A percentile compares a stretch with the other conserved stretches of the same genome.
Evolutionary conservation across 2,329 filamentous ascomycete genomes (phyloP).

Genomic region (Hymenoscyphus fructigenus): DNA sequence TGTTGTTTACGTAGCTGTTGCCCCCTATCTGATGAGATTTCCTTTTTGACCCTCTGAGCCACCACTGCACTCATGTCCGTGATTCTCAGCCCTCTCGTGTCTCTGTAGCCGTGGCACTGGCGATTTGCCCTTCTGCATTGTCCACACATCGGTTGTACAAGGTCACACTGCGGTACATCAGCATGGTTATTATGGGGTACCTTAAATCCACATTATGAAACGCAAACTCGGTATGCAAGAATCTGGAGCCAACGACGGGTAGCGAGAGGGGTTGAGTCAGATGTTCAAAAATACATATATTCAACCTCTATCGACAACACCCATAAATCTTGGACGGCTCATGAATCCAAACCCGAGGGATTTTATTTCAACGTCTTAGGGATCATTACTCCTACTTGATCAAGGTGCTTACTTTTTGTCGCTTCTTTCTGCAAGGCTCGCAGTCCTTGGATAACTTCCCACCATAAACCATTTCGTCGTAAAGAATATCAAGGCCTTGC

Average conservation of each 20-base stretch:
- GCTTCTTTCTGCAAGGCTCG: constrained; percentile 9
- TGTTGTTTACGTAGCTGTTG: background rate
- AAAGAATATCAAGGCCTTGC: background rate
- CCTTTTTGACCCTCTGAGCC: constrained; percentile 3
- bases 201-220: background rate
- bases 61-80: constrained; percentile 10
- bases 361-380: background rate
- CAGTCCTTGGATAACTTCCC: constrained; percentile 16
- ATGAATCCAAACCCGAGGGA: background rate
- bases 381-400: background rate
- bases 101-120: constrained; percentile 13
- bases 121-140: constrained; percentile 9
- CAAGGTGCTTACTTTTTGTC: constrained; percentile 5
- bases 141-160: constrained; percentile 10
- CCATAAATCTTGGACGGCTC: background rate
- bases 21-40: background rate
- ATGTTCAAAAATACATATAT: background rate
- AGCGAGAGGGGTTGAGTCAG: background rate
- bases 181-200: background rate
- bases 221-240: background rate
- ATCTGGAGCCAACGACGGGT: background rate
- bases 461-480: constrained; percentile 12
- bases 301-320: background rate
- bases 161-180: constrained; percentile 10
- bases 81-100: constrained; percentile 11